Percentiles rank a stretch among this genome's conserved stretches.
Evolutionary conservation across 73 alveolate genomes (phyloP).

Genomic region (Effrenium voratum): DNA sequence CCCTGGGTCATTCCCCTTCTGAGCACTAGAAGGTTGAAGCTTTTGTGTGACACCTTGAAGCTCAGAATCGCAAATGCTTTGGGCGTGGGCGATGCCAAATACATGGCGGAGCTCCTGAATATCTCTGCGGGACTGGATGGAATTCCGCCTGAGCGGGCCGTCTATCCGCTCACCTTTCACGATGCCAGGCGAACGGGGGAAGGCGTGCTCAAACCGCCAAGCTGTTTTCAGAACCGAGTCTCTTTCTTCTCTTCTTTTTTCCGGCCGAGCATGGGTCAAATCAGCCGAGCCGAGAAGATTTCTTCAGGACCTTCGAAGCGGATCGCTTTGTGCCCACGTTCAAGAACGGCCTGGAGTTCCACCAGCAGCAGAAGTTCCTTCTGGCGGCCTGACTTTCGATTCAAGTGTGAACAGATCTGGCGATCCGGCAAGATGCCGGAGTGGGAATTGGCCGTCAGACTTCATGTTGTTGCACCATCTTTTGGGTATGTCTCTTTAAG

Average conservation of each 20-base stretch:
- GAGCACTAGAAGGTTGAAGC: no score
- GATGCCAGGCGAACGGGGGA: conserved; percentile 32
- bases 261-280: background rate
- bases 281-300: background rate
- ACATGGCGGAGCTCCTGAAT: conserved; percentile 28
- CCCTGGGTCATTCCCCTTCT: no score
- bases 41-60: background rate
- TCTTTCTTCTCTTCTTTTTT: background rate
- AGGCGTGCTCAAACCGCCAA: background rate
- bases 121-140: conserved; percentile 69
- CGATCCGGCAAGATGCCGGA: no score
- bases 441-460: no score
- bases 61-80: conserved; percentile 7
- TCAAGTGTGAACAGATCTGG: no score
- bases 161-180: conserved; percentile 80
- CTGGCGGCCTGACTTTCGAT: conserved; percentile 2
- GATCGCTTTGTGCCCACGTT: conserved; percentile 81
- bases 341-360: conserved; percentile 73
- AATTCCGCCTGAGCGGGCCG: conserved; percentile 69
- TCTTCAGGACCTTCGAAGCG: conserved; percentile 55
- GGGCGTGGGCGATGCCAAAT: conserved; percentile 31
- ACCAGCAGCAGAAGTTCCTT: conserved; percentile 91
- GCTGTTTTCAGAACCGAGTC: background rate
- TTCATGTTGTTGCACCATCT: no score
- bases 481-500: no score